Evolutionary conservation across 306 rosid genomes (phyloP).

Genomic region (Dalbergia cochinchinensis): DNA sequence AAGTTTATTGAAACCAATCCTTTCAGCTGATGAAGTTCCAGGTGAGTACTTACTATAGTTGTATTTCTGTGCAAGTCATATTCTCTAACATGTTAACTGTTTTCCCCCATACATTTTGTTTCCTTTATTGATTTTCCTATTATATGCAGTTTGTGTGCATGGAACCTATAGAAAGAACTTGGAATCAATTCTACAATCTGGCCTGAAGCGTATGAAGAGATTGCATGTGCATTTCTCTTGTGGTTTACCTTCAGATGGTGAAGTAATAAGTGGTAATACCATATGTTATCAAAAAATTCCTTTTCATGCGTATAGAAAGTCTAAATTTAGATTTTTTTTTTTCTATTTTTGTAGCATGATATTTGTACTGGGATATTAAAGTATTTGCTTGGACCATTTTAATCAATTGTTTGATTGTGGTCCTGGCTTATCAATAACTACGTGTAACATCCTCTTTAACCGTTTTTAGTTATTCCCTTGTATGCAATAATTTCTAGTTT

Average conservation of each 20-base stretch:
- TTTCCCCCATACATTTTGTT: slow-evolving; percentile 13
- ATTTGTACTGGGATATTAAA: not conserved
- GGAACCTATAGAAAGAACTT: slow-evolving; percentile 83
- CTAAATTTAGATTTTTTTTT: not conserved
- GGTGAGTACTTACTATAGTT: slow-evolving; percentile 54
- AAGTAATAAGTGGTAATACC: slow-evolving; percentile 86
- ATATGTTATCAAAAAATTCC: not conserved
- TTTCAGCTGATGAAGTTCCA: slow-evolving; percentile 83
- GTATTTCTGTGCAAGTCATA: slow-evolving; percentile 14
- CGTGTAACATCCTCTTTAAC: not conserved
- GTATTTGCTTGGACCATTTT: slow-evolving; percentile 4
- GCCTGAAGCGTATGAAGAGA: slow-evolving; percentile 89
- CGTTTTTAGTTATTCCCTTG: slow-evolving; percentile 9
- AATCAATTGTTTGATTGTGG: not conserved
- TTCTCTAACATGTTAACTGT: not conserved
- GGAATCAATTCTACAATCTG: slow-evolving; percentile 80
- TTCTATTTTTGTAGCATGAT: not conserved
- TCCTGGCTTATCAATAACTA: slow-evolving; percentile 5
- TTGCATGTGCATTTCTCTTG: slow-evolving; percentile 91
- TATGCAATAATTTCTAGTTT: not conserved
- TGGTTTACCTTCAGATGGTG: slow-evolving; percentile 91
- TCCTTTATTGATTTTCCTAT: slow-evolving; percentile 34
- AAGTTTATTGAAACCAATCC: slow-evolving; percentile 75
- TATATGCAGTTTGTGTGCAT: slow-evolving; percentile 85
- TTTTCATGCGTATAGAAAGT: not conserved